These are phyloP conservation scores for Fusarium sp. DNA, from an alignment of 2,329 filamentous ascomycete genomes.

Conservation along the genomic window DNA sequence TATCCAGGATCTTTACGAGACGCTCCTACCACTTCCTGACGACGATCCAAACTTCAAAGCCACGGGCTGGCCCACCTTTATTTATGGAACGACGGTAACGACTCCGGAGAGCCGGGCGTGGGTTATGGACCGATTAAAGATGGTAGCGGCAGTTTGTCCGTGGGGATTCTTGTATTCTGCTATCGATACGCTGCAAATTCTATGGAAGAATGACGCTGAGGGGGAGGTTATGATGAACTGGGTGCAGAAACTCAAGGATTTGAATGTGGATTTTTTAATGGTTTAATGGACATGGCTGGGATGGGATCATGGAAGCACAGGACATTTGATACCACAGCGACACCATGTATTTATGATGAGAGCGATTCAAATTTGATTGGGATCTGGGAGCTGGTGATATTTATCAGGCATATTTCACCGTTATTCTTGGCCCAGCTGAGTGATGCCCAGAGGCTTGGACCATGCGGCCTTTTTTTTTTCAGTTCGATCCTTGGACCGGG, in stretches of 20 bases:
- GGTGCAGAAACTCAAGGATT: conserved; percentile 54
- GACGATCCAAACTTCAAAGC: conserved; percentile 64
- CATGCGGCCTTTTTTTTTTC: conserved; percentile 29
- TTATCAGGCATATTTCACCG: conserved; percentile 3
- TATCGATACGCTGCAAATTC: conserved; percentile 53
- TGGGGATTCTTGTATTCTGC: conserved; percentile 61
- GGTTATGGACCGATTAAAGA: conserved; percentile 57
- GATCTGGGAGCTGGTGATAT: background rate
- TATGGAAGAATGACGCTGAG: conserved; percentile 53
- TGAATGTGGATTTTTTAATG: conserved; percentile 51
- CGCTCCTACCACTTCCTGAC: conserved; percentile 58
- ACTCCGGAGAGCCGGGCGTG: conserved; percentile 54
- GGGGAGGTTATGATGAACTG: conserved; percentile 47
- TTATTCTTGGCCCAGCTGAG: conserved; percentile 8
- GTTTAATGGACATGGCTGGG: conserved; percentile 21
- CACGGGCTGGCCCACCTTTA: conserved; percentile 65
- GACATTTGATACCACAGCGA: conserved; percentile 34
- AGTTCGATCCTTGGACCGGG: background rate
- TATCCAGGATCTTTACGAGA: conserved; percentile 56
- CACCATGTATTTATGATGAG: conserved; percentile 13
- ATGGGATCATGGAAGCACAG: conserved; percentile 32
- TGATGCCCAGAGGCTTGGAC: conserved; percentile 19
- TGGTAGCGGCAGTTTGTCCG: conserved; percentile 51
- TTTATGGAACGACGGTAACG: conserved; percentile 61
- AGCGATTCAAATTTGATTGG: conserved; percentile 7